Percentiles rank a stretch among this genome's conserved stretches.
These are phyloP conservation scores for Exophiala phaeomuriformis DNA, from an alignment of 2,329 filamentous ascomycete species.

Conservation along the genomic window DNA sequence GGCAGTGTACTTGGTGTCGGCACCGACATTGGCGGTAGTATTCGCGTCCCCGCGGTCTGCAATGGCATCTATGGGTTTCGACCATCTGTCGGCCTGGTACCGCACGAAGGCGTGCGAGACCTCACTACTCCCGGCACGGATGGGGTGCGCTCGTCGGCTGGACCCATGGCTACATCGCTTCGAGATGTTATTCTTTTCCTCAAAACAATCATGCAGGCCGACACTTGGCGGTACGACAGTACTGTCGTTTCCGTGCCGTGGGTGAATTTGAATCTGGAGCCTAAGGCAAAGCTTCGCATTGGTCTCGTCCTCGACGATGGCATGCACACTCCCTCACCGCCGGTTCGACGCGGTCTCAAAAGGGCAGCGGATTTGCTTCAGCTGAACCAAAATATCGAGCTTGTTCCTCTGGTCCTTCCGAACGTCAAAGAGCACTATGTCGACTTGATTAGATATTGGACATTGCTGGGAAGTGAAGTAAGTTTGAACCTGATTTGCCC, in stretches of 20 bases:
- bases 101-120: no score
- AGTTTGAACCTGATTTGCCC: not conserved
- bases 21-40: no score
- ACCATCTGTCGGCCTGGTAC: no score
- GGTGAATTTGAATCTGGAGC: constrained; percentile 27
- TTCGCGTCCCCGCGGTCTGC: no score
- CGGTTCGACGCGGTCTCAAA: constrained; percentile 34
- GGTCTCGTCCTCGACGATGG: constrained; percentile 37
- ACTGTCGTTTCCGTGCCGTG: constrained; percentile 49
- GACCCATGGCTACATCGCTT: constrained; percentile 33
- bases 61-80: no score
- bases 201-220: constrained; percentile 37
- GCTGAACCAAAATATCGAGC: constrained; percentile 41
- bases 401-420: constrained; percentile 38
- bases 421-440: constrained; percentile 4
- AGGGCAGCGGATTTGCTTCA: constrained; percentile 33
- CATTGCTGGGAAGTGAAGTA: constrained; percentile 13
- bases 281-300: constrained; percentile 30
- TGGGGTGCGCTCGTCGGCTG: constrained; percentile 44
- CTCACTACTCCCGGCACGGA: constrained; percentile 27
- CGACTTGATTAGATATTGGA: constrained; percentile 12
- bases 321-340: constrained; percentile 33
- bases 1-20: no score
- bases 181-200: constrained; percentile 25
- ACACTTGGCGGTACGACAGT: constrained; percentile 35